Conservation (phyloP, 2,329 filamentous ascomycete species). For the Pyricularia grisea region DNA sequence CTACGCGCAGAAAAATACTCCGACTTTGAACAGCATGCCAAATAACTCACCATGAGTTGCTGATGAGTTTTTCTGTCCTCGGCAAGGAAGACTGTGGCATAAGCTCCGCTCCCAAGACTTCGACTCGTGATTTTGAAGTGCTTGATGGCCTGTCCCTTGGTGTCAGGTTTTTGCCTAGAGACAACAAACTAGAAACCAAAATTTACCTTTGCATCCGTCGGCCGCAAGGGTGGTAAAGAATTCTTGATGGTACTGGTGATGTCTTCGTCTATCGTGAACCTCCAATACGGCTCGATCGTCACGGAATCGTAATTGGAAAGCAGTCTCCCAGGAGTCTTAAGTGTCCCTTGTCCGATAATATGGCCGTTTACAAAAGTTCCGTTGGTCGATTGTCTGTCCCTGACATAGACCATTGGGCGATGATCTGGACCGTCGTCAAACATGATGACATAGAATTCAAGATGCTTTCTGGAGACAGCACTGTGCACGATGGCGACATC, state of each 20-base stretch:
- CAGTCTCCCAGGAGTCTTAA: conserved; percentile 32
- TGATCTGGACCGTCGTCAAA: conserved; percentile 3
- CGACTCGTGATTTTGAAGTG: conserved; percentile 32
- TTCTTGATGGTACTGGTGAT: conserved; percentile 21
- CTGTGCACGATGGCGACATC: background rate
- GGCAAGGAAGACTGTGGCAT: conserved; percentile 45
- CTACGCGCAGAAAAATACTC: background rate
- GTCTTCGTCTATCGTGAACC: conserved; percentile 18
- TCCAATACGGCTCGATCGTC: conserved; percentile 24
- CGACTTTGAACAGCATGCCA: conserved; percentile 25
- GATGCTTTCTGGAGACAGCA: background rate
- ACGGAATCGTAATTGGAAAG: conserved; percentile 42
- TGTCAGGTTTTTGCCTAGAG: background rate
- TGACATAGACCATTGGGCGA: conserved; percentile 36
- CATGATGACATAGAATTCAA: background rate
- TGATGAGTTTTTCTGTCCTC: conserved; percentile 38
- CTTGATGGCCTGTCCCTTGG: conserved; percentile 23
- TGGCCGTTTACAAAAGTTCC: conserved; percentile 42
- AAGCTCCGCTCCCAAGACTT: conserved; percentile 42
- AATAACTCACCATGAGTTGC: conserved; percentile 61
- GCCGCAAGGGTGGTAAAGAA: background rate
- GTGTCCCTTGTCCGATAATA: conserved; percentile 28
- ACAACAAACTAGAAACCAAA: background rate
- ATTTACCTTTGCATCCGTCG: background rate
- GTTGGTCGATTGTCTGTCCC: conserved; percentile 43